Conservation (phyloP, 2,329 filamentous ascomycete genomes). For the Epichloe hybrida region DNA sequence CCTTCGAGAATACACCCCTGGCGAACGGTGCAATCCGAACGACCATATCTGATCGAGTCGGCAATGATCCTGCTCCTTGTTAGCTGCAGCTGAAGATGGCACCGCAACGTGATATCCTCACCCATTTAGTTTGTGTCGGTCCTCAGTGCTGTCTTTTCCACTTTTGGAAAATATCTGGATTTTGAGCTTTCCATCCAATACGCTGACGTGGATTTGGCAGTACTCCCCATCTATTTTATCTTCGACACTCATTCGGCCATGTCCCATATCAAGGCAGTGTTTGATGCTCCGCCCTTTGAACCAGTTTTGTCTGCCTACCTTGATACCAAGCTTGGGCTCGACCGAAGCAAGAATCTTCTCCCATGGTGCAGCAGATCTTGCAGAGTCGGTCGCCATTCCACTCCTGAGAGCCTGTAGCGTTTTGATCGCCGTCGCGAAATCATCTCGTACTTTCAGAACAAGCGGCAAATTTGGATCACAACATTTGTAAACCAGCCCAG, state of each 20-base stretch:
- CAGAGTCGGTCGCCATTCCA: conserved; percentile 10
- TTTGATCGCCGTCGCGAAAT: conserved; percentile 46
- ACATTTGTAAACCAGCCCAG: conserved; percentile 36
- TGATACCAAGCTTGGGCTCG: conserved; percentile 43
- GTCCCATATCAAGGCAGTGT: conserved; percentile 55
- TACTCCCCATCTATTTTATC: conserved; percentile 83
- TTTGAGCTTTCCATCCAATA: conserved; percentile 35
- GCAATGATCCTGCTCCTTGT: conserved; percentile 36
- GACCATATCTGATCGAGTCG: conserved; percentile 49
- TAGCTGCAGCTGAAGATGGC: conserved; percentile 1
- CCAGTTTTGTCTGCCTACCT: conserved; percentile 51
- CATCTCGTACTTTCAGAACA: conserved; percentile 55
- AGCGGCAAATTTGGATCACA: conserved; percentile 60
- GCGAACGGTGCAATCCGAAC: conserved; percentile 42
- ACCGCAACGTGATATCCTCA: conserved; percentile 15
- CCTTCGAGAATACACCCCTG: conserved; percentile 67
- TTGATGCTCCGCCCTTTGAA: conserved; percentile 58
- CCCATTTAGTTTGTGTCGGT: conserved; percentile 48
- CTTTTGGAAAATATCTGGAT: conserved; percentile 87
- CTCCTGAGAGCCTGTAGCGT: conserved; percentile 30
- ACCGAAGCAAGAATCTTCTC: conserved; percentile 20
- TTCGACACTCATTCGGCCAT: conserved; percentile 56
- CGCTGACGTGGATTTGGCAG: conserved; percentile 73
- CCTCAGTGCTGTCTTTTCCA: conserved; percentile 73
- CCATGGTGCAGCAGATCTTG: conserved; percentile 3